phyloP scores from a whole-genome alignment of 139 green algal species.

The Ulvella scutata region DNA sequence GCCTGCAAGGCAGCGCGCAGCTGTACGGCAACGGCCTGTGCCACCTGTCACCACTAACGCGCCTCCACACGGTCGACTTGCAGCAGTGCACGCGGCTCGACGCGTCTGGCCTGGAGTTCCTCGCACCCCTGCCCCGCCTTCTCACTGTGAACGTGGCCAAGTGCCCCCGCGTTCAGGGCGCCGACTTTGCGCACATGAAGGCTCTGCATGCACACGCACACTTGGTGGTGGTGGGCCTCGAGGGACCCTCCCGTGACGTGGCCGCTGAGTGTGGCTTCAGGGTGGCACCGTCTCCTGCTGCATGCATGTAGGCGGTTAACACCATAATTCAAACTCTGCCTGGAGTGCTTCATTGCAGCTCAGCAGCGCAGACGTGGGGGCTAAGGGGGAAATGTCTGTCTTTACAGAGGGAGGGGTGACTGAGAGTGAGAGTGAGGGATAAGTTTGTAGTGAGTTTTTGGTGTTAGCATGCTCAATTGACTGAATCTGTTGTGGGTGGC shows the following conservation, averaged over 20 bases:
- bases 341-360: too few species aligned
- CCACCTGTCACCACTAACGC: background rate
- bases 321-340: too few species aligned
- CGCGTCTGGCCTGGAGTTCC: background rate
- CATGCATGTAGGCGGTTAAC: too few species aligned
- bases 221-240: background rate
- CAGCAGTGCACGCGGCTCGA: background rate
- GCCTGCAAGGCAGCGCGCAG: background rate
- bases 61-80: background rate
- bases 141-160: background rate
- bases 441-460: too few species aligned
- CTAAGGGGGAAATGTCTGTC: too few species aligned
- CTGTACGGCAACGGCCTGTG: background rate
- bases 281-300: background rate
- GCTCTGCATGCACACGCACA: background rate
- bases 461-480: too few species aligned
- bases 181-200: background rate
- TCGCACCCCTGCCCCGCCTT: background rate
- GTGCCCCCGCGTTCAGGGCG: background rate
- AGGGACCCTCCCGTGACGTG: background rate
- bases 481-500: too few species aligned
- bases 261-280: background rate
- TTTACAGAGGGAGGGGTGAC: too few species aligned
- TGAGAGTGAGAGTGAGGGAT: too few species aligned
- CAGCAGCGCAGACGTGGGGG: too few species aligned